Evolutionary conservation across 176 grass and related monocot species (phyloP), one percentile per base, ranked within the genome.

Genomic region (Coix lacrymajobi): DNA sequence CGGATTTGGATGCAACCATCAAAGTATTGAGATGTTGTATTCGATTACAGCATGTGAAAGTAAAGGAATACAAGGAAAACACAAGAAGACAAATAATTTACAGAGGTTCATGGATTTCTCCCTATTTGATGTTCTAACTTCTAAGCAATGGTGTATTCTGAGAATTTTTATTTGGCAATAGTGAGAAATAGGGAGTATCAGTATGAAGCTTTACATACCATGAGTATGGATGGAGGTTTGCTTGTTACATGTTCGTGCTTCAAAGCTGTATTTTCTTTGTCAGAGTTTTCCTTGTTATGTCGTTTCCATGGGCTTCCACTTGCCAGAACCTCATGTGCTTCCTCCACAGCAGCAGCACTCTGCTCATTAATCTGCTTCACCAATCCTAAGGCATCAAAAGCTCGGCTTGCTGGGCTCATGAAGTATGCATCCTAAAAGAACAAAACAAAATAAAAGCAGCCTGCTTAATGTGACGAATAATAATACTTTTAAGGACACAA

Each of bases 331-430:
- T 93, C 94, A 75, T 91, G 87, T 30, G 89, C 87, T 75, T 97
- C 91, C 56, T 83, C 91, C 60, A 91, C 48, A 73, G 75, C 87
- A 65, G 87, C 64, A 83, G 91, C 91, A 75, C 82, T 89, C 31
- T 91, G 87, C 82, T 90, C 91, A 41, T 84, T 93, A 19, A 97
- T 89, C 66, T 91, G 94, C 66, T 64, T 82, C 79, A 97, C 90
- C 79, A 94, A 73, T 72, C 84, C 94, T 84, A 97, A 73, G 78
- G 94, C 94, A 88, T 97, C 89, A 15, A 81, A 88, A 70, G 87
- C 76, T 90, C 87, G 70, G 33, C 69, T 76, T 75, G 75, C 87
- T 60, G 94, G 76, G 73, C 94, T 97, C 81, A 97, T 81, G 75
- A 97, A 97, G 78, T 84, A 93, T 34, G 75, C 75, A 81, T 89